phyloP scores from a whole-genome alignment of 1,284 basidiomycete species.

The Tilletia walkeri region DNA sequence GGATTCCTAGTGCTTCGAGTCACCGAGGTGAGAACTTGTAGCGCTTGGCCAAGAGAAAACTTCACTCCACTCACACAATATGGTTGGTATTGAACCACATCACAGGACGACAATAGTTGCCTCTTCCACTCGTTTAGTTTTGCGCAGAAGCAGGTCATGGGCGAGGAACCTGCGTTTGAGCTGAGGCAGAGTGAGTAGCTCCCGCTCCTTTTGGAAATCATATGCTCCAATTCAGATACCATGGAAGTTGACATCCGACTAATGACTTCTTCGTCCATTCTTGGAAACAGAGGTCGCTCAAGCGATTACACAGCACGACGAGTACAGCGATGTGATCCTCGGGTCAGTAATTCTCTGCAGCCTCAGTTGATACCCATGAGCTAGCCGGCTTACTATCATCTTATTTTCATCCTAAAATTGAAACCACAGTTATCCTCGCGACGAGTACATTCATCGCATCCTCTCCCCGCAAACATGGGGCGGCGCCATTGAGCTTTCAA shows the following conservation, averaged over 20 bases:
- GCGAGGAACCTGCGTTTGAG: not conserved
- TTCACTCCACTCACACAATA: too few species aligned
- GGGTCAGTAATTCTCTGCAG: not conserved
- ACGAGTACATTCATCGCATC: constrained; percentile 18
- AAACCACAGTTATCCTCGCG: constrained; percentile 15
- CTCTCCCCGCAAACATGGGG: constrained; percentile 30
- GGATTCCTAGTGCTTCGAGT: constrained; percentile 2
- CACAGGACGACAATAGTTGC: constrained; percentile 2
- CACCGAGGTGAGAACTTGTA: not conserved
- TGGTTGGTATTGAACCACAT: too few species aligned
- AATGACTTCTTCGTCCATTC: too few species aligned
- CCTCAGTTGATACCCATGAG: not conserved
- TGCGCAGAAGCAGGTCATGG: constrained; percentile 14
- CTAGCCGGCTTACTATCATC: too few species aligned
- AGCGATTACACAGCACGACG: constrained; percentile 2
- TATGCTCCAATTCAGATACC: too few species aligned
- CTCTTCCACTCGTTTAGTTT: constrained; percentile 16
- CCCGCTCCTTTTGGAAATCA: not conserved
- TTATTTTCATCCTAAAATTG: too few species aligned
- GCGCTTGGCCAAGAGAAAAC: too few species aligned
- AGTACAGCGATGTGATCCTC: constrained; percentile 15
- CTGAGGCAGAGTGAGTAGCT: constrained; percentile 4
- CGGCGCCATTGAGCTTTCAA: constrained; percentile 40
- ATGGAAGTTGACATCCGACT: too few species aligned
- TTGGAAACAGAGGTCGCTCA: not conserved